These are phyloP conservation scores for Hypoxylon sp. DNA, from an alignment of 2,329 filamentous ascomycete species.

Conservation along the genomic window DNA sequence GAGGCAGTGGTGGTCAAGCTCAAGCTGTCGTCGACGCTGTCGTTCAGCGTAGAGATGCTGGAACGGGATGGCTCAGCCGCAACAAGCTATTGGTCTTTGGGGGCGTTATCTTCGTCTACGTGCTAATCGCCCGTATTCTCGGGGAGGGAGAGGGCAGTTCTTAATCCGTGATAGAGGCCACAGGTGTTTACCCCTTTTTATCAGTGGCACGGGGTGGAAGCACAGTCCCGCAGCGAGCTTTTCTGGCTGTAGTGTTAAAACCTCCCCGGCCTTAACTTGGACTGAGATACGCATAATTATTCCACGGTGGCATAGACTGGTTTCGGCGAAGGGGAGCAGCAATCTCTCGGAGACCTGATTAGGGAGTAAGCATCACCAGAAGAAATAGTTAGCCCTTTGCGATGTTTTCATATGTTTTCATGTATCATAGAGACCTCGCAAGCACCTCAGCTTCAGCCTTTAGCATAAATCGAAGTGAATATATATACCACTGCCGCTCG, in stretches of 20 bases:
- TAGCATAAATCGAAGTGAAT: slow-evolving; percentile 7
- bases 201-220: not conserved
- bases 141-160: slow-evolving; percentile 58
- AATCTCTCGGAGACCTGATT: not conserved
- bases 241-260: not conserved
- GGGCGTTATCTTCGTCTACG: slow-evolving; percentile 82
- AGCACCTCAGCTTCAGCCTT: not conserved
- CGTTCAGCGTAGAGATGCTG: slow-evolving; percentile 81
- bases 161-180: slow-evolving; percentile 5
- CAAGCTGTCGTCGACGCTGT: slow-evolving; percentile 82
- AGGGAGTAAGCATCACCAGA: not conserved
- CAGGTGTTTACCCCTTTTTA: not conserved
- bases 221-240: not conserved
- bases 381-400: slow-evolving; percentile 5
- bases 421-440: slow-evolving; percentile 27
- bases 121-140: slow-evolving; percentile 81
- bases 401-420: slow-evolving; percentile 10
- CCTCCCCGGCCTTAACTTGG: not conserved
- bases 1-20: slow-evolving; percentile 73
- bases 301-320: slow-evolving; percentile 24
- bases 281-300: slow-evolving; percentile 6
- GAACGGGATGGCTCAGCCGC: slow-evolving; percentile 83
- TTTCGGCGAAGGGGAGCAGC: slow-evolving; percentile 17
- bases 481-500: not conserved
- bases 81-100: slow-evolving; percentile 83